Base-by-base conservation (phyloP, 2,329 filamentous ascomycete species). In the Verruconis gallopava region DNA sequence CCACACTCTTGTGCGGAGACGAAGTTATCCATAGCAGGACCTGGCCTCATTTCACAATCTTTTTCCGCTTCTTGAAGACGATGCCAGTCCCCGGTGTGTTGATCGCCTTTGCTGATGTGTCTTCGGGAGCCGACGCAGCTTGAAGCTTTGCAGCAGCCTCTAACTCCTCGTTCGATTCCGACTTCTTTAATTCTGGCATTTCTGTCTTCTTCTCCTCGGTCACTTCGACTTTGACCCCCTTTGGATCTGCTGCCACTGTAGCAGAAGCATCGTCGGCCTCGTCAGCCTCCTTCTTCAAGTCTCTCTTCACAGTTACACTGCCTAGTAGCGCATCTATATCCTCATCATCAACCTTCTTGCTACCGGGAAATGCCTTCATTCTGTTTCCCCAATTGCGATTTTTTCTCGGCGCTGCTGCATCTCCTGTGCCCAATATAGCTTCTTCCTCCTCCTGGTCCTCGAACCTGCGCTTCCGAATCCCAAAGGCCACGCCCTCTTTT, bases 361-460 rank as follows among this genome's bases (percentile, higher is more conserved):
- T n/a, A 5, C 63, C 63, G 11, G 69, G 51, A 58, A 65, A 68
- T 11, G 47, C 54, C 51, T 65, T 69, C 45, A 63, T 59, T 6
- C 56, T 64, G 19, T 60, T 60, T 1, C 66, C 67, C 67, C 66
- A 69, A 5, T 58, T 61, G n/a, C 34, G 34, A 36, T 30, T 30
- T 46, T 53, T 58, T 46, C 48, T 51, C 12, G 50, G 48, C 36
- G 45, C 53, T 15, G 33, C 21, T 22, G 34, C 41, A 56, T 59
- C 50, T 53, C 58, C 48, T 54, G 55, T 11, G 25, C 53, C 55
- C 28, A 59, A 59, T 5, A 71, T 66, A 28, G 71, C 71, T 21
- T 77, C 64, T 0, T 69, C 74, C 21, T 73, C 65, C 42, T 74
- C 72, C 47, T 77, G 73, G 42, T 79, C 77, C 48, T 74, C 72